Percentiles rank a stretch among this genome's conserved stretches.
phyloP scores from a whole-genome alignment of 805 yeast species.

The Myxozyma monticola region DNA sequence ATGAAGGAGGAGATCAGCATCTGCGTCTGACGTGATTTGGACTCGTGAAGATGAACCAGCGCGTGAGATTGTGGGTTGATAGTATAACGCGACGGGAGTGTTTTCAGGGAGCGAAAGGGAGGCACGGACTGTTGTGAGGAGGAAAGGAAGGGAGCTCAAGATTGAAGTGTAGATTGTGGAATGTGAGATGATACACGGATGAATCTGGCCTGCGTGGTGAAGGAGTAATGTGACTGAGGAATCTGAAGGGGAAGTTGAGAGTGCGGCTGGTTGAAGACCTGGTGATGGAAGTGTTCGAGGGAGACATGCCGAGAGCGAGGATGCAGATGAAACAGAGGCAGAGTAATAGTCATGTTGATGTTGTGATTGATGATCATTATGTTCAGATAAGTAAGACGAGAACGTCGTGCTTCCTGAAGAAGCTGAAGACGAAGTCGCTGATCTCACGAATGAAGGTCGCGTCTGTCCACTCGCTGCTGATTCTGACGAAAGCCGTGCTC shows the following conservation, averaged over 20 bases:
- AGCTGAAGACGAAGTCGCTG: neutral
- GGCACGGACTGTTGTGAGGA: conserved; percentile 15
- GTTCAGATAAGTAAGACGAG: conserved; percentile 1
- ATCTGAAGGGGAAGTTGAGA: conserved; percentile 2
- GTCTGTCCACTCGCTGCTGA: no score
- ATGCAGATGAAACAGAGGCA: neutral
- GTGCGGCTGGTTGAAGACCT: conserved; percentile 3
- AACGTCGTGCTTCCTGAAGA: conserved; percentile 5
- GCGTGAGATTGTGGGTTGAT: conserved; percentile 1
- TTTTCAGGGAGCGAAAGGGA: conserved; percentile 10
- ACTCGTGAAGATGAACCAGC: conserved; percentile 2
- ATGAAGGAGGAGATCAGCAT: conserved; percentile 11
- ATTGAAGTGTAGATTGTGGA: conserved; percentile 3
- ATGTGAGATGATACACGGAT: conserved; percentile 6
- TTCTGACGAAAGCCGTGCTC: neutral
- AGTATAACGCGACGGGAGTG: conserved; percentile 17
- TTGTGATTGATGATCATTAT: neutral
- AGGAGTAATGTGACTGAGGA: conserved; percentile 2
- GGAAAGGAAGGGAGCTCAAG: conserved; percentile 12
- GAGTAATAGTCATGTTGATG: neutral
- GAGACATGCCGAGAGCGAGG: neutral
- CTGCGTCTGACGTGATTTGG: conserved; percentile 19
- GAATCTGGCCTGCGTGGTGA: neutral
- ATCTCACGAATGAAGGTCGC: conserved; percentile 2
- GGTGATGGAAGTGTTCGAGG: conserved; percentile 10